These are phyloP conservation scores for Diaporthe sp. DNA, from an alignment of 2,329 filamentous ascomycete genomes.

Conservation along the genomic window DNA sequence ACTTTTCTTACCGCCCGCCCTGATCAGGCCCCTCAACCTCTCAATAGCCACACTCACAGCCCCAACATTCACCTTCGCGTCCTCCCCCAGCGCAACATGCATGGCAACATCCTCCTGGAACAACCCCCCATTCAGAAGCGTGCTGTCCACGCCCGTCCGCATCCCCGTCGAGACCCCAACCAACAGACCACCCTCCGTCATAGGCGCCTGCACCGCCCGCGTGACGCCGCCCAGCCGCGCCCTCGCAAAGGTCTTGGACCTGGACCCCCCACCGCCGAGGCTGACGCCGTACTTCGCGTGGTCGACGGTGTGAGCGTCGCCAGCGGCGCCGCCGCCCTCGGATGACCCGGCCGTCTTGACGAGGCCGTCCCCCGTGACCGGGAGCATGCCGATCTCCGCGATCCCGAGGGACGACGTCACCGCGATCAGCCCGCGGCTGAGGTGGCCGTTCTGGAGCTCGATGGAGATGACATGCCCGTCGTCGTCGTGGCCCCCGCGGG, in stretches of 20 bases:
- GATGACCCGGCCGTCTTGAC: conserved; percentile 46
- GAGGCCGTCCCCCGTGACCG: conserved; percentile 61
- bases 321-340: conserved; percentile 37
- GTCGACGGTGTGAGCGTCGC: conserved; percentile 49
- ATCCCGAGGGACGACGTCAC: conserved; percentile 63
- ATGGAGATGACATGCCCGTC: conserved; percentile 48
- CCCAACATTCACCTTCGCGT: conserved; percentile 47
- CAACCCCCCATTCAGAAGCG: conserved; percentile 56
- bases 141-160: conserved; percentile 53
- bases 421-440: conserved; percentile 64
- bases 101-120: conserved; percentile 58
- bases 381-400: conserved; percentile 61
- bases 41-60: conserved; percentile 46
- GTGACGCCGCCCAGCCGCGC: conserved; percentile 61
- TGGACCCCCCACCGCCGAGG: conserved; percentile 50
- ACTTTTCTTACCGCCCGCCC: conserved; percentile 49
- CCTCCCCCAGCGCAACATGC: conserved; percentile 56
- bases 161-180: conserved; percentile 59
- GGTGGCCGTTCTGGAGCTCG: conserved; percentile 59
- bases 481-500: conserved; percentile 16
- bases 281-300: conserved; percentile 58
- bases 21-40: conserved; percentile 54
- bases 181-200: conserved; percentile 48
- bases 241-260: conserved; percentile 52
- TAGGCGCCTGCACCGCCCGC: conserved; percentile 56